phyloP scores from a whole-genome alignment of 176 grass and related monocot genomes.

The Poa pratensis region DNA sequence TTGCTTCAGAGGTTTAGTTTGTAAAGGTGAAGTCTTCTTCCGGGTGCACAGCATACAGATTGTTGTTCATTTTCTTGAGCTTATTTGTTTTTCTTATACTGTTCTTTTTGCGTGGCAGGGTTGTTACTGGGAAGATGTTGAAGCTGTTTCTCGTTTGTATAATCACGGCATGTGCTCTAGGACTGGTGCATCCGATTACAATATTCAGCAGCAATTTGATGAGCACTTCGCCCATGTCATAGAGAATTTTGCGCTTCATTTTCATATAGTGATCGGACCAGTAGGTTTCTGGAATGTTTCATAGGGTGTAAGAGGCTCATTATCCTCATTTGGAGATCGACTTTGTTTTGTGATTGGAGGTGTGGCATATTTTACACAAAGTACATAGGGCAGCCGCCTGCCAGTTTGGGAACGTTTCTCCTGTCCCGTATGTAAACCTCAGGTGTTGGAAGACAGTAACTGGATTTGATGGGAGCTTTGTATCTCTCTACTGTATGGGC shows the following conservation, averaged over 20 bases:
- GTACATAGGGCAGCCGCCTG: constrained; percentile 41
- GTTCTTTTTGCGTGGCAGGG: constrained; percentile 20
- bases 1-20: constrained; percentile 38
- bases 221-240: constrained; percentile 18
- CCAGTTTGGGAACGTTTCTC: constrained; percentile 21
- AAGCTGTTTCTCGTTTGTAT: constrained; percentile 31
- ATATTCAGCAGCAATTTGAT: constrained; percentile 29
- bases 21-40: constrained; percentile 49
- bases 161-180: constrained; percentile 28
- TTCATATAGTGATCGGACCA: constrained; percentile 24
- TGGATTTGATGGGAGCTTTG: constrained; percentile 31
- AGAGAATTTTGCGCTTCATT: constrained; percentile 53
- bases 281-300: constrained; percentile 23
- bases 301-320: constrained; percentile 27
- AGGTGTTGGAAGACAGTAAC: not conserved
- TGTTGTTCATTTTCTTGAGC: not conserved
- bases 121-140: constrained; percentile 38
- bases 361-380: constrained; percentile 32
- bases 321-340: constrained; percentile 16
- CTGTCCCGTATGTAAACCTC: constrained; percentile 35
- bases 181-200: constrained; percentile 28
- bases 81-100: not conserved
- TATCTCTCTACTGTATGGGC: constrained; percentile 26
- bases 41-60: not conserved
- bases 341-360: constrained; percentile 16